Base-by-base conservation (phyloP, 352 stramenopile genomes). In the Phytophthora tubulina region DNA sequence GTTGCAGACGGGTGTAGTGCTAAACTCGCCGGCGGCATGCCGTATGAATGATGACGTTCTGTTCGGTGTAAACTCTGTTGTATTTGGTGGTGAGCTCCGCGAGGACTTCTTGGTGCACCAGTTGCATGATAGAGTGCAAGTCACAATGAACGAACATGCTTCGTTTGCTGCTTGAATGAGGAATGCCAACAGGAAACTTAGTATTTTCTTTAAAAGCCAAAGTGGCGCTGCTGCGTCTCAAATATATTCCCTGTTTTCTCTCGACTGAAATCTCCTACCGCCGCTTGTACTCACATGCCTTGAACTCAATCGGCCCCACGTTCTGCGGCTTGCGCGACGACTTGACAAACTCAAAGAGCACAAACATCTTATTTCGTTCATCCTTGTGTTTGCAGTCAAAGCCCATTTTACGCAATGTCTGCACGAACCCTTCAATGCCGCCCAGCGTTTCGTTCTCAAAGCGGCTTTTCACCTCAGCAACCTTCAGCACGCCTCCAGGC, bases 401-500 rank as follows among this genome's bases (percentile, higher is more conserved):
- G 31, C 88, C 88, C 67, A 95, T 80, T 55, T 84, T 63, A 38
- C 78, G 72, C 67, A 95, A 76, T 9, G 65, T 66, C 15, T 79
- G 73, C 17, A 93, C 84, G 63, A 95, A 95, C 1, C 85, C 85
- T 6, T 74, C 39, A 57, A 92, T 88, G 14, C 85, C 88, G 6
- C 88, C 88, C 1, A 96, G 72, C 33, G 76, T 79, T 9, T 87
- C 75, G 9, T 66, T 94, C 70, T 96, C 88, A 60, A 96, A 94
- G 17, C 88, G 88, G 62, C 85, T 94, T 66, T 96, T 94, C 11
- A 96, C 88, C 51, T 96, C 88, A 3, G 88, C 88, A 45, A 96
- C 72, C 59, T 94, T 96, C 13, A 99, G 76, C 33, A 95, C 70
- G n/a, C 97, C 98, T 66, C 89, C 86, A 45, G 91, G 78, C 62